phyloP scores from a whole-genome alignment of 1,284 basidiomycete genomes.

The Ganoderma sinense region DNA sequence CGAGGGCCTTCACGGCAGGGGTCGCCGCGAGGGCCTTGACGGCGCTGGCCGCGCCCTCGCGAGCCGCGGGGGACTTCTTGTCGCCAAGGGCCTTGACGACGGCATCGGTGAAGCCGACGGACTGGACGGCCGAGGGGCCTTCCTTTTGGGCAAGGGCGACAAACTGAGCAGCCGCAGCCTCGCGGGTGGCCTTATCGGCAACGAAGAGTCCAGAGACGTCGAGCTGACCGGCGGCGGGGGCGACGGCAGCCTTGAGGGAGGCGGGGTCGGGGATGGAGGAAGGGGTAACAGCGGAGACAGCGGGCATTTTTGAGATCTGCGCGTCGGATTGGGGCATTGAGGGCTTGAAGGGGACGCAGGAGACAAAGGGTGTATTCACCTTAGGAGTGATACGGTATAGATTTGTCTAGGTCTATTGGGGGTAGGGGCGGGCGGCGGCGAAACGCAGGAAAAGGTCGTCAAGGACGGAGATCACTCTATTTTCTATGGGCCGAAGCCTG shows the following conservation, averaged over 20 bases:
- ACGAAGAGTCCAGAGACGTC: slow-evolving; percentile 75
- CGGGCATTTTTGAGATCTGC: slow-evolving; percentile 74
- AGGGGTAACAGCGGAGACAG: slow-evolving; percentile 60
- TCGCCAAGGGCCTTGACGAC: slow-evolving; percentile 87
- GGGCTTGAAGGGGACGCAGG: slow-evolving; percentile 18
- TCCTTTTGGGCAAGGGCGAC: slow-evolving; percentile 83
- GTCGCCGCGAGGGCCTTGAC: slow-evolving; percentile 78
- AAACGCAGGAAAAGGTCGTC: slow-evolving; percentile 44
- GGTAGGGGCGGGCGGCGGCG: slow-evolving; percentile 23
- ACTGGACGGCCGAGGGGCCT: slow-evolving; percentile 83
- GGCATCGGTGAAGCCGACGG: slow-evolving; percentile 83
- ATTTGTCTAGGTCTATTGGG: slow-evolving; percentile 40
- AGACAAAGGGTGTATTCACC: slow-evolving; percentile 33
- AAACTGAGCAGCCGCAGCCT: slow-evolving; percentile 75
- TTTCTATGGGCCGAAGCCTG: slow-evolving; percentile 44
- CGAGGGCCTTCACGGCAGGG: slow-evolving; percentile 86
- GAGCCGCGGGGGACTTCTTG: slow-evolving; percentile 89
- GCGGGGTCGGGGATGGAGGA: slow-evolving; percentile 60
- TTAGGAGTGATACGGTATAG: slow-evolving; percentile 35
- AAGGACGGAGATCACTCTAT: slow-evolving; percentile 48
- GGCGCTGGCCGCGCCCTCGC: slow-evolving; percentile 85
- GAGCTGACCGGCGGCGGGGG: slow-evolving; percentile 61
- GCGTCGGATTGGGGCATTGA: slow-evolving; percentile 32
- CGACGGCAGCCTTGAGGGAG: slow-evolving; percentile 69
- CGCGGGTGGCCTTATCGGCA: slow-evolving; percentile 78